Evolutionary conservation across 129 eudicot genomes (phyloP).

Genomic region (Heracleum sosnowskyi): DNA sequence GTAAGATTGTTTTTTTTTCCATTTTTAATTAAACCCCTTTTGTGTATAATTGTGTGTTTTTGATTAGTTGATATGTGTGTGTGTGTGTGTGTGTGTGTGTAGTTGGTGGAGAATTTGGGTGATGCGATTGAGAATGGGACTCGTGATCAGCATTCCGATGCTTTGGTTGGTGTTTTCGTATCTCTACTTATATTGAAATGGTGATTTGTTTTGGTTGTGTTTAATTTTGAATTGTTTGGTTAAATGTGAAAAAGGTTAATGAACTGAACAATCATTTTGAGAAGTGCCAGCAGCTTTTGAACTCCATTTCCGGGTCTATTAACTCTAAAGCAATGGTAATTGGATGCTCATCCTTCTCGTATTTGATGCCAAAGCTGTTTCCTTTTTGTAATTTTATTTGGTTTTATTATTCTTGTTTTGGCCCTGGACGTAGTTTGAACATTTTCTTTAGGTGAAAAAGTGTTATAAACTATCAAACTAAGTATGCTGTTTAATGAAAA

Average conservation of each 20-base stretch:
- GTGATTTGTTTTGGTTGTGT: not conserved
- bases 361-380: not conserved
- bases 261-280: constrained; percentile 82
- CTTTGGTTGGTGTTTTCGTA: constrained; percentile 46
- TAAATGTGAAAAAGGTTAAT: constrained; percentile 42
- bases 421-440: not conserved
- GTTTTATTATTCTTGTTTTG: not conserved
- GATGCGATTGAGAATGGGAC: constrained; percentile 80
- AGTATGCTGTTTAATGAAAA: not conserved
- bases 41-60: not conserved
- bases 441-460: not conserved
- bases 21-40: not conserved
- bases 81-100: constrained; percentile 7
- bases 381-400: not conserved
- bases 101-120: constrained; percentile 96
- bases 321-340: constrained; percentile 67
- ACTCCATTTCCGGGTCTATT: constrained; percentile 68
- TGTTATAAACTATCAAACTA: not conserved
- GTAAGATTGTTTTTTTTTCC: constrained; percentile 14
- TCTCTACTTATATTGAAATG: not conserved
- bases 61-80: not conserved
- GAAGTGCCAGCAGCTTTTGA: constrained; percentile 92
- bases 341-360: not conserved
- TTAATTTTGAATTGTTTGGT: constrained; percentile 12
- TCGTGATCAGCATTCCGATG: constrained; percentile 89